phyloP scores from a whole-genome alignment of 306 rosid species.

The Rubus parviflorus region DNA sequence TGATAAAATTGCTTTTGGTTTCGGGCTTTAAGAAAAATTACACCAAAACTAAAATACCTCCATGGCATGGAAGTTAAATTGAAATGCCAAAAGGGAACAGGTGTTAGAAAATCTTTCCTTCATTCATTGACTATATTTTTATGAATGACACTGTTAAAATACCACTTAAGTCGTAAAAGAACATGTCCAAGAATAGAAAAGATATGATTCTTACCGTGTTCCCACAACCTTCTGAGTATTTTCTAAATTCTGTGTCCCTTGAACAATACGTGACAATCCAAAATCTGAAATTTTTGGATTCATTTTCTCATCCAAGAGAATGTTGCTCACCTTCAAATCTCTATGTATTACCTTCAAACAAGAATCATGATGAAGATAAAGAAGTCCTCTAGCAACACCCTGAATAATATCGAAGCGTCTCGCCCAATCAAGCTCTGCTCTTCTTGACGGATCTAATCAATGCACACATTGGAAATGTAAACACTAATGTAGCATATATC shows the following conservation, averaged over 20 bases:
- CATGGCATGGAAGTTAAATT: too few relatives aligned
- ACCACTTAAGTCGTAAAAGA: neutral
- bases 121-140: neutral
- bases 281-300: constrained; percentile 39
- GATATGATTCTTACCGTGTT: constrained; percentile 22
- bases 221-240: constrained; percentile 33
- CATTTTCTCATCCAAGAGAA: constrained; percentile 36
- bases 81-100: too few relatives aligned
- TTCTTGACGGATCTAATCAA: constrained; percentile 6
- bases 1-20: neutral
- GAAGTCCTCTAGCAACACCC: constrained; percentile 29
- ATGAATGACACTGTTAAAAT: neutral
- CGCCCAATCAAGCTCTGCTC: constrained; percentile 8
- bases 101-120: neutral
- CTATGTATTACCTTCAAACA: constrained; percentile 19
- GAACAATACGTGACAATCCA: constrained; percentile 34
- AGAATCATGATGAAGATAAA: constrained; percentile 30
- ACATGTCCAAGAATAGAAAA: neutral
- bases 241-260: constrained; percentile 14
- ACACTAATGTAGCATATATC: neutral
- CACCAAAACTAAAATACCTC: too few relatives aligned
- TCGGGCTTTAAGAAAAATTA: too few relatives aligned
- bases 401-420: constrained; percentile 16
- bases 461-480: neutral
- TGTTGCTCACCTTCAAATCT: constrained; percentile 30